phyloP scores from a whole-genome alignment of 2,329 filamentous ascomycete species.

The Gnomoniopsis sp. region DNA sequence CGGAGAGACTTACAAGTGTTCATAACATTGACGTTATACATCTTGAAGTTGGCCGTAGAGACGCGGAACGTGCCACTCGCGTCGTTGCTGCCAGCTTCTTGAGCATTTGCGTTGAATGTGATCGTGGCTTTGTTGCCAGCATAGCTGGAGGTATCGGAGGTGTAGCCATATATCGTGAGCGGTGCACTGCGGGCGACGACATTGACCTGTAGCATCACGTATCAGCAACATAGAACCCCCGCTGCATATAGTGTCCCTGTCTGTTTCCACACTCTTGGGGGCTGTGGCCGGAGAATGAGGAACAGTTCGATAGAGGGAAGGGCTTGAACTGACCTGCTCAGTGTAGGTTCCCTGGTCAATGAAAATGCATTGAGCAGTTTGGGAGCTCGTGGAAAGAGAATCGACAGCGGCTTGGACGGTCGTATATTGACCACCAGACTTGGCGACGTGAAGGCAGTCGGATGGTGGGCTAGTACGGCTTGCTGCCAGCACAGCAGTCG shows the following conservation, averaged over 20 bases:
- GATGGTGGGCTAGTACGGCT: constrained; percentile 37
- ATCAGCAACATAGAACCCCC: no score
- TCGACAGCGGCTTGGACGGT: constrained; percentile 54
- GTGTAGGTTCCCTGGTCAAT: constrained; percentile 57
- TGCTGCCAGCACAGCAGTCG: constrained; percentile 24
- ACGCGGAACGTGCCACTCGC: constrained; percentile 42
- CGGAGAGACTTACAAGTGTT: constrained; percentile 33
- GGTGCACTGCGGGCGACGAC: constrained; percentile 43
- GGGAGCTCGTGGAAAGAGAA: constrained; percentile 50
- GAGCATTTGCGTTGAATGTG: constrained; percentile 40
- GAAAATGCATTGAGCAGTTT: constrained; percentile 56
- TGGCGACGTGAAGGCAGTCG: constrained; percentile 46
- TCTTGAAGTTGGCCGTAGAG: constrained; percentile 46
- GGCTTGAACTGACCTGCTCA: constrained; percentile 39
- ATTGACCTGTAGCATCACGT: constrained; percentile 34
- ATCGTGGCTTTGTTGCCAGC: constrained; percentile 55
- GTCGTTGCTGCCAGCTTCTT: constrained; percentile 49
- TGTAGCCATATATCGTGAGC: constrained; percentile 54
- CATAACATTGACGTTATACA: constrained; percentile 60
- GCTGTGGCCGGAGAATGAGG: background rate
- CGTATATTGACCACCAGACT: constrained; percentile 31
- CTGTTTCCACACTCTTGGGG: background rate
- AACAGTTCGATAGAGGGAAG: background rate
- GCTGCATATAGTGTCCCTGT: no score
- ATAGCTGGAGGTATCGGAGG: constrained; percentile 49